Conservation (phyloP, 495 filamentous ascomycete genomes). For the Sordaria brevicollis region DNA sequence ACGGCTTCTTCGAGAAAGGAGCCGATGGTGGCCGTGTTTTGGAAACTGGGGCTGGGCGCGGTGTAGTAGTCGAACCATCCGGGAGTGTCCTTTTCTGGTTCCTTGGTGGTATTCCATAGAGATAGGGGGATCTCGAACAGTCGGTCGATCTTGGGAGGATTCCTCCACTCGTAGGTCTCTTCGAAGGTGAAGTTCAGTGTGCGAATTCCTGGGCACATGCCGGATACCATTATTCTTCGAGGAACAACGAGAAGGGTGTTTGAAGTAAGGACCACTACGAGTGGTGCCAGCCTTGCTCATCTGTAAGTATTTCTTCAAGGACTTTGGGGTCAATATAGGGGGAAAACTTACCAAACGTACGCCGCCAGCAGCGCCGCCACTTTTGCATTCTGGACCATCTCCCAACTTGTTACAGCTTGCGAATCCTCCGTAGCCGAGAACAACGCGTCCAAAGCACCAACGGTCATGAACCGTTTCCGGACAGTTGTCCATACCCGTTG, state of each 20-base stretch:
- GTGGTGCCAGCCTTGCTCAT: conserved; percentile 14
- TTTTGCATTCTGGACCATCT: conserved; percentile 24
- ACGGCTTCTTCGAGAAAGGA: conserved; percentile 23
- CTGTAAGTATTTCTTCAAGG: conserved; percentile 9
- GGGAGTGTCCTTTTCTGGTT: not conserved
- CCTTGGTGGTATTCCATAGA: conserved; percentile 27
- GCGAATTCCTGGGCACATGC: conserved; percentile 18
- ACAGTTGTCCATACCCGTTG: conserved; percentile 30
- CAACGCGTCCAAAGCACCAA: conserved; percentile 25
- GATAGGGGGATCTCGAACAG: conserved; percentile 19
- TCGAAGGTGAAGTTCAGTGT: conserved; percentile 27
- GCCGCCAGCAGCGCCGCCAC: conserved; percentile 20
- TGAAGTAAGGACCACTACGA: conserved; percentile 27
- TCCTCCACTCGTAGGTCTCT: conserved; percentile 25
- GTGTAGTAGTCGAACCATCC: conserved; percentile 32
- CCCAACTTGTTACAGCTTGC: conserved; percentile 17
- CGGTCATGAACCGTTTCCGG: conserved; percentile 19
- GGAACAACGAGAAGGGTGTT: conserved; percentile 26
- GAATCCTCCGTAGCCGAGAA: conserved; percentile 26
- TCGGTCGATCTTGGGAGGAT: conserved; percentile 13
- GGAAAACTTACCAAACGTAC: conserved; percentile 20
- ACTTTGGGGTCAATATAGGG: not conserved
- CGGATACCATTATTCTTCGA: not conserved
- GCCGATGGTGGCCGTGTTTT: conserved; percentile 16
- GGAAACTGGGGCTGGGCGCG: conserved; percentile 13